Evolutionary conservation across 73 alveolate species (phyloP), one percentile per base, ranked within the genome.

Genomic region (Stentor coeruleus): DNA sequence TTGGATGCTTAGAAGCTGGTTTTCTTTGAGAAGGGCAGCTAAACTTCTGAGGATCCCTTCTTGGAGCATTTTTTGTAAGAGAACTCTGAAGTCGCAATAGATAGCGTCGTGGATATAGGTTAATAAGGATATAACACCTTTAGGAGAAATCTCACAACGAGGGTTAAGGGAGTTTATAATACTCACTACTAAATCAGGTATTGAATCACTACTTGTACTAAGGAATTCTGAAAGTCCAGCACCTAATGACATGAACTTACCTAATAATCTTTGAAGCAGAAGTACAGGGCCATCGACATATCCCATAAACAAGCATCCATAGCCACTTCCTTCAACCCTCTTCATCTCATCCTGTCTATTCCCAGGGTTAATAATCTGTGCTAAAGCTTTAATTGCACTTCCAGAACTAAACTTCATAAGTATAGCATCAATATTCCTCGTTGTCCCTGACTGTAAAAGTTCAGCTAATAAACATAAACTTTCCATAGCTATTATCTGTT

Each of bases 241-340:
- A 85, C 91, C 75, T 28, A 77, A 58, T 57, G 75, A 84, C 88
- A 72, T 91, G 85, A 85, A 83, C 87, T 86, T 87, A 80, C 41
- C 76, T 77, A 89, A 86, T 37, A 93, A 75, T 81, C 89, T 91
- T 66, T 93, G 84, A 30, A 93, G 82, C 74, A 95, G 89, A 72
- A 86, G 89, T 58, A 97, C 87, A 58, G 94, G 91, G 59, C 91
- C 90, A 86, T 97, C 99, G 66, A 90, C 89, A 42, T 86, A 95
- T 33, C 99, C 99, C 42, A 87, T 84, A 74, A 77, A 90, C 58
- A 96, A 95, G 66, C 95, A 92, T 3, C 99, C 99, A 86, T 91
- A 96, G 74, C 95, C 92, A 31, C 97, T 91, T 59, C 99, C 99
- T 85, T 95, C 99, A 59, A 96, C 84, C 79, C 86, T 96, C 85